Evolutionary conservation across 2,329 filamentous ascomycete species (phyloP).

Genomic region (Verticillium albo-atrum): DNA sequence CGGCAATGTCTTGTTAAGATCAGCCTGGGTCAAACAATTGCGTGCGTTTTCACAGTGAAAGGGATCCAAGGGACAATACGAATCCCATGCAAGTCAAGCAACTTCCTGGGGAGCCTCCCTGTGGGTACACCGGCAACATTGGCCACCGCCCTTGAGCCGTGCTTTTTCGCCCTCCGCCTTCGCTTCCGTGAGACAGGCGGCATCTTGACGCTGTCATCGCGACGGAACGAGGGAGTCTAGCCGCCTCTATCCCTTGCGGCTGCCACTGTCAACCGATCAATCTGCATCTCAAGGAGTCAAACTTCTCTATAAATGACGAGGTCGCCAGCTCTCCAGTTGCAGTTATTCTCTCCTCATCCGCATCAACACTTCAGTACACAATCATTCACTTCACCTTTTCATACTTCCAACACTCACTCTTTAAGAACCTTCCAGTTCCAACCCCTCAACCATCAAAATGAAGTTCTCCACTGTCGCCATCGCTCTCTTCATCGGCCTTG

Average conservation of each 20-base stretch:
- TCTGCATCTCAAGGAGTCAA: neutral
- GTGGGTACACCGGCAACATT: neutral
- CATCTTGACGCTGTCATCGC: neutral
- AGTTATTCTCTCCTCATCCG: neutral
- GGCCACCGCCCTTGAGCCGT: neutral
- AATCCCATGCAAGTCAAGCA: neutral
- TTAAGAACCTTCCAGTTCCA: neutral
- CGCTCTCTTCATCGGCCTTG: neutral
- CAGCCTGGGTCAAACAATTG: neutral
- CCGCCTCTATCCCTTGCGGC: neutral
- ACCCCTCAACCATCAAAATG: neutral
- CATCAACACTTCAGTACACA: neutral
- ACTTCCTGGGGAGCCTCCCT: neutral
- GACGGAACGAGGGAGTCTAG: neutral
- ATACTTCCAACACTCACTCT: neutral
- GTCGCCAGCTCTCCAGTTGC: neutral
- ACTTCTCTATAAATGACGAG: neutral
- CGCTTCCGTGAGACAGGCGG: neutral
- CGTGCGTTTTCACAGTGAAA: neutral
- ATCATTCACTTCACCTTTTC: neutral
- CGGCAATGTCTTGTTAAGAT: neutral
- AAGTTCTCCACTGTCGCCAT: constrained; percentile 1
- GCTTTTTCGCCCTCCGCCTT: neutral
- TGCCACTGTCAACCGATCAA: neutral
- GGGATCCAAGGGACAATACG: neutral